Conservation (phyloP, 768 basidiomycete species). For the Phlebiopsis flavidoalba region DNA sequence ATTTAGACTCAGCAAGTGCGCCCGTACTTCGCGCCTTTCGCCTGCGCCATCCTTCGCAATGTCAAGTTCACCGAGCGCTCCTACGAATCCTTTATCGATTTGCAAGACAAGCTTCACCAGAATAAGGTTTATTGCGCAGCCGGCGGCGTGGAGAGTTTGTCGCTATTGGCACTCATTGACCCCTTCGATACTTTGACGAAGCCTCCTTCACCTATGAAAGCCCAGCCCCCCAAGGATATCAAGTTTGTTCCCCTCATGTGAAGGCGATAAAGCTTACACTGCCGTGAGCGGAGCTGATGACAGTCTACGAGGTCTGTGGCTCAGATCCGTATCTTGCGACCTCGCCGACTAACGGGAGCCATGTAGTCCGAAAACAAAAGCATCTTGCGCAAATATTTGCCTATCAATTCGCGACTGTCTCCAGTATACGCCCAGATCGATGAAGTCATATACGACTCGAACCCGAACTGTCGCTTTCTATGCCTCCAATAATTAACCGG, state of each 20-base stretch:
- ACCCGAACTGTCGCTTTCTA: constrained; percentile 85
- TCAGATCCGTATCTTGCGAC: not conserved
- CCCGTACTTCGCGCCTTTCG: constrained; percentile 85
- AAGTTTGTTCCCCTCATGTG: constrained; percentile 87
- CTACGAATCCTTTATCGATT: constrained; percentile 95
- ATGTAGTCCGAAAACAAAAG: constrained; percentile 82
- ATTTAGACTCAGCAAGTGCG: constrained; percentile 76
- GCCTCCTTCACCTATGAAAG: constrained; percentile 88
- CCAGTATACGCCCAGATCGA: constrained; percentile 96
- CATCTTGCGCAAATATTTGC: constrained; percentile 86
- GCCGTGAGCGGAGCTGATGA: constrained; percentile 91
- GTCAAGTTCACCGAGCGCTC: constrained; percentile 83
- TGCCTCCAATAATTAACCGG: constrained; percentile 99
- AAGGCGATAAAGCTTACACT: constrained; percentile 71
- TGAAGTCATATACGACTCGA: constrained; percentile 93
- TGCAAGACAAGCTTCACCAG: constrained; percentile 98
- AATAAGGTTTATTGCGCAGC: no score
- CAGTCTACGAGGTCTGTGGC: constrained; percentile 75
- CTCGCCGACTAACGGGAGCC: not conserved
- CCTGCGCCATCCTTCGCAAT: constrained; percentile 86
- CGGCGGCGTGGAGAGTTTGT: constrained; percentile 86
- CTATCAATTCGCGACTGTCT: constrained; percentile 89
- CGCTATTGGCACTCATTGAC: constrained; percentile 96
- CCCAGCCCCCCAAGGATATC: constrained; percentile 78
- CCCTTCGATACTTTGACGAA: constrained; percentile 81